Percentiles rank a stretch among this genome's conserved stretches.
These are phyloP conservation scores for Tanacetum coccineum DNA, from an alignment of 129 eudicot genomes.

Conservation along the genomic window DNA sequence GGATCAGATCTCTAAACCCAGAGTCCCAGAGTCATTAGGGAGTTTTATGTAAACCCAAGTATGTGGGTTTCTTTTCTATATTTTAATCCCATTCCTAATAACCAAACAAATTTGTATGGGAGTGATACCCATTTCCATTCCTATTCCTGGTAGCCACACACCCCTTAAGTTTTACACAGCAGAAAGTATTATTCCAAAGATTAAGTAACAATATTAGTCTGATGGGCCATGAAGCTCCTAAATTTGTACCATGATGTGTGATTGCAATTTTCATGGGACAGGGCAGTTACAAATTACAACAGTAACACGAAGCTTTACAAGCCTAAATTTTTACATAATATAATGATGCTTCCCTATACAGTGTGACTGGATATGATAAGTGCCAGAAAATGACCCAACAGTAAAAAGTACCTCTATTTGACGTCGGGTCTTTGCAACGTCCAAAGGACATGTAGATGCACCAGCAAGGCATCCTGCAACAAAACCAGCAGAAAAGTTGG, in stretches of 20 bases:
- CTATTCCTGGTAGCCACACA: too few relatives aligned
- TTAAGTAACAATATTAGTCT: background rate
- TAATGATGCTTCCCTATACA: background rate
- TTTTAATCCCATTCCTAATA: too few relatives aligned
- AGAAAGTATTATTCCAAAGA: too few relatives aligned
- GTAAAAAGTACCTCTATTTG: slow-evolving; percentile 71
- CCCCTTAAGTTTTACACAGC: too few relatives aligned
- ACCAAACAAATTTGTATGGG: too few relatives aligned
- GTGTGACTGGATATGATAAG: background rate
- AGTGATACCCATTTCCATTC: too few relatives aligned
- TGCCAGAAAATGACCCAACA: background rate
- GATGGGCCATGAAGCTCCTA: slow-evolving; percentile 2
- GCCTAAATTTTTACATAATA: background rate
- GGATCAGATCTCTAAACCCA: too few relatives aligned
- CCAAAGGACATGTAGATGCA: slow-evolving; percentile 81
- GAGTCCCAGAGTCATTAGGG: too few relatives aligned
- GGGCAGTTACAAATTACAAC: background rate
- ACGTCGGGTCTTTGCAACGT: slow-evolving; percentile 87
- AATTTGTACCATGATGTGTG: background rate
- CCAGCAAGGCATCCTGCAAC: slow-evolving; percentile 90
- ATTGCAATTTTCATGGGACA: background rate
- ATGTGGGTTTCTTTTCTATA: too few relatives aligned
- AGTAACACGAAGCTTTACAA: background rate
- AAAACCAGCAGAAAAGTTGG: slow-evolving; percentile 84
- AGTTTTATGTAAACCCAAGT: too few relatives aligned